Percentiles rank a stretch among this genome's conserved stretches.
These are phyloP conservation scores for Tetrapyrgos nigripes DNA, from an alignment of 1,284 basidiomycete species.

Conservation along the genomic window DNA sequence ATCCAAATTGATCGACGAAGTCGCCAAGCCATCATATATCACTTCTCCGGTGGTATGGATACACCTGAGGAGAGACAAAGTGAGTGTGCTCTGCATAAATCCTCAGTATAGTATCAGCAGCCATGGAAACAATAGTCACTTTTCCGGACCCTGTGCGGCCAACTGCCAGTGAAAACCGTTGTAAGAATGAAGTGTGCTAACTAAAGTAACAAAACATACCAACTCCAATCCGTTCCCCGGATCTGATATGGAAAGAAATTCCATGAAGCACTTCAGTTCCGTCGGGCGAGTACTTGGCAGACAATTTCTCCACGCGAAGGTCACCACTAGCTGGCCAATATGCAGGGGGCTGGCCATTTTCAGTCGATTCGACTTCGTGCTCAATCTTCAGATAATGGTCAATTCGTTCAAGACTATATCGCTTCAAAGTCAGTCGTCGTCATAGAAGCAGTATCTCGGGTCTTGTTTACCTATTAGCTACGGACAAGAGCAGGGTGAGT, in stretches of 20 bases:
- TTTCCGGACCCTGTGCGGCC: conserved; percentile 82
- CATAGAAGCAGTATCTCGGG: background rate
- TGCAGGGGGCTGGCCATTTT: conserved; percentile 58
- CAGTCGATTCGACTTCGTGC: conserved; percentile 51
- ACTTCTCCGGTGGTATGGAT: conserved; percentile 65
- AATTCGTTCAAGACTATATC: conserved; percentile 59
- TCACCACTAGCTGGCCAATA: conserved; percentile 72
- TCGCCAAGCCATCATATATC: conserved; percentile 55
- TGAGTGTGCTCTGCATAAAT: conserved; percentile 50
- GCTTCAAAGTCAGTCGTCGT: background rate
- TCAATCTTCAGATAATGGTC: conserved; percentile 64
- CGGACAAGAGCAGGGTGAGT: background rate
- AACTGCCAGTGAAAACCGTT: conserved; percentile 45
- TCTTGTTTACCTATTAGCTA: conserved; percentile 3
- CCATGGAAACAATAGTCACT: conserved; percentile 48
- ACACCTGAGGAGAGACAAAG: conserved; percentile 58
- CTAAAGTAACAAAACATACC: conserved; percentile 28
- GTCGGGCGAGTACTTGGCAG: conserved; percentile 49
- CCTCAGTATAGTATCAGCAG: conserved; percentile 15
- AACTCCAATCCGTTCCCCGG: conserved; percentile 55
- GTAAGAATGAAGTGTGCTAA: background rate
- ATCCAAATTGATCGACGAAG: conserved; percentile 66
- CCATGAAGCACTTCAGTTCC: conserved; percentile 50
- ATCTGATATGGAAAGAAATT: conserved; percentile 48
- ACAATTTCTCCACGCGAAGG: conserved; percentile 56